phyloP scores from a whole-genome alignment of 148 eudicot species.

The Rhododendron mucronatum region DNA sequence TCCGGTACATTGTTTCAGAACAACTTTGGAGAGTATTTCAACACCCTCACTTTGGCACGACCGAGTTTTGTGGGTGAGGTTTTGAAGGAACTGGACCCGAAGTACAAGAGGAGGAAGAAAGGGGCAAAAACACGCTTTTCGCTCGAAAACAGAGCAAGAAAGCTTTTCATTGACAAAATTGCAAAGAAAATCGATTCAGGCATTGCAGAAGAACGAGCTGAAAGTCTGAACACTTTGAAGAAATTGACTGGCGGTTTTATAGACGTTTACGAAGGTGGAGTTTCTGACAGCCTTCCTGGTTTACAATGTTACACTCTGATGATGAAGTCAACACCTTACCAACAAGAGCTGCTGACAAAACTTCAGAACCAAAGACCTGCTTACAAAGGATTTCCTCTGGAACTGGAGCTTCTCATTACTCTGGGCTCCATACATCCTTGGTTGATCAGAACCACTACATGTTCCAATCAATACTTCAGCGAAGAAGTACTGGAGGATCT shows the following conservation, averaged over 20 bases:
- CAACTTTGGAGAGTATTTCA: conserved; percentile 97
- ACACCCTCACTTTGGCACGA: conserved; percentile 86
- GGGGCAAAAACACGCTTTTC: conserved; percentile 61
- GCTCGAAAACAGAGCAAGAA: conserved; percentile 83
- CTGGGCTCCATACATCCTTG: conserved; percentile 95
- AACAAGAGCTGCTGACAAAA: conserved; percentile 59
- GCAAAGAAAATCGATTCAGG: conserved; percentile 64
- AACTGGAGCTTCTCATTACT: conserved; percentile 88
- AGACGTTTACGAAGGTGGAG: conserved; percentile 86
- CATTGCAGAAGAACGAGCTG: conserved; percentile 50
- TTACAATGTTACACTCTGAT: conserved; percentile 81
- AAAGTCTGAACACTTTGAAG: conserved; percentile 66
- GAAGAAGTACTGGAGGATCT: conserved; percentile 59
- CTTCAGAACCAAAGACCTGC: conserved; percentile 71
- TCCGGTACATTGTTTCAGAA: conserved; percentile 94
- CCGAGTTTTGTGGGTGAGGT: conserved; percentile 83
- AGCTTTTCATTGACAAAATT: conserved; percentile 81
- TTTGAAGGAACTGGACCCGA: conserved; percentile 71
- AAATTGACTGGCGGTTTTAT: conserved; percentile 79
- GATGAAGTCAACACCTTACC: conserved; percentile 94
- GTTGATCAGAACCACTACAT: conserved; percentile 74
- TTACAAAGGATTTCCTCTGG: conserved; percentile 84
- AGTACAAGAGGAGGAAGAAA: conserved; percentile 67
- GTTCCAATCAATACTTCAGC: conserved; percentile 66
- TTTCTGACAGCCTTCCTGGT: conserved; percentile 81